Base-by-base conservation (phyloP, 768 basidiomycete species). In the Tulasnella sp. region DNA sequence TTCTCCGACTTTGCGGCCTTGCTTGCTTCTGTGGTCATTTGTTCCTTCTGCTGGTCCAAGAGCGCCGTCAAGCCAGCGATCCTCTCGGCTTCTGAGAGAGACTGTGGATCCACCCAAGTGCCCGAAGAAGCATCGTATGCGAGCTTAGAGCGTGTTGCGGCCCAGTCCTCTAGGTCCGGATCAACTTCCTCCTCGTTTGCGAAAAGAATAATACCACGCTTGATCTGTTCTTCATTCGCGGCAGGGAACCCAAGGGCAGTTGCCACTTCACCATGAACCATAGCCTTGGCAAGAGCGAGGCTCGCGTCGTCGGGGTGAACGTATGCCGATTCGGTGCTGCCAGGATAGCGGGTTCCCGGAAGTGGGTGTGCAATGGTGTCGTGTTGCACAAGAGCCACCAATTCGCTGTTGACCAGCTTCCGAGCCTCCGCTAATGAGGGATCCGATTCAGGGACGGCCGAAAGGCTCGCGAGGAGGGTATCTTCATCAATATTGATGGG, bases 1-100 rank as follows among this genome's bases (percentile, higher is more conserved):
- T 96, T 98, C 88, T 98, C 97, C 7, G 88, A 84, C 87, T 98
- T 99, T 31, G 89, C 85, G 0, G 94, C 93, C 84, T 93, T 95
- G 77, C 88, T 89, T 0, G 94, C 93, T 83, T 97, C 94, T 83
- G 90, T 91, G 44, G 91, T 86, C 92, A 99, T 95, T 74, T 86
- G 84, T 21, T 92, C 92, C 38, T 92, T 90, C 77, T 88, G 88
- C 75, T 90, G 88, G 9, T 90, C 88, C 78, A 97, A 87, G 48
- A 93, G 85, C 8, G 88, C 84, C 0, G 87, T 84, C 83, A 93
- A 92, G 0, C 95, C 95, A 1, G 88, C 87, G 52, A 91, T 86
- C 14, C 92, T 91, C 46, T 88, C 87, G 38, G 91, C 90, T 19
- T 85, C 83, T 3, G 90, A 87, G n/a, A 97, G 88, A 1, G 85